Evolutionary conservation across 1,284 basidiomycete species (phyloP), one percentile per base, ranked within the genome.

Genomic region (Malassezia slooffiae): DNA sequence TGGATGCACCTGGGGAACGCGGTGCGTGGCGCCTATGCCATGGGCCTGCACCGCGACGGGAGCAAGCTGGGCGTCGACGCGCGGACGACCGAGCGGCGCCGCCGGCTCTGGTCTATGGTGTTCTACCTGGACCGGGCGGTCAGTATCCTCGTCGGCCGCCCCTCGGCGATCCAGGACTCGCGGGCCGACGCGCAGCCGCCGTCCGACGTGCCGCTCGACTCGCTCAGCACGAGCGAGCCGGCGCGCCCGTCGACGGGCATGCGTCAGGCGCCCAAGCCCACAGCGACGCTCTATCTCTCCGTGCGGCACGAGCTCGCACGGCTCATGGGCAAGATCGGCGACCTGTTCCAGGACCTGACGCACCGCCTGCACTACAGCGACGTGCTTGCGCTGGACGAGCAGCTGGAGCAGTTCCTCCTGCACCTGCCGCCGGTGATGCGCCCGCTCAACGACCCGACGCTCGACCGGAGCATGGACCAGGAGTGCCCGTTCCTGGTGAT

Each of bases 1-100:
- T 95, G 90, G 88, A 88, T 85, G 63, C 85, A 90, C 61, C 75
- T 95, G 10, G 89, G 89, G 35, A 87, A 86, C 1, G 87, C 87
- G 29, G 80, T 95, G 15, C 75, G 89, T 41, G 93, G 88, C 12
- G 90, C 89, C 10, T 89, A 93, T 66, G 89, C 89, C 1, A 79
- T 95, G 29, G 90, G 89, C 13, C 72, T 95, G 26, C 89, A 95
- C 70, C 77, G 90, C 42, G 89, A 95, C 68, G 85, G 85, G 11
- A 77, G 80, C n/a, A 81, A 80, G 44, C 54, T 67, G 11, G 62
- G 60, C 24, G 50, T 44, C 20, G 50, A 86, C 50, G 78, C 82
- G 4, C 75, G 79, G 45, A 80, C 83, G 53, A 81, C 85, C 4
- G 89, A 95, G 72, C 86, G 91, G 58, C 77, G 90, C 36, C 78